phyloP scores from a whole-genome alignment of 768 basidiomycete genomes.

The Roridomyces roridus region DNA sequence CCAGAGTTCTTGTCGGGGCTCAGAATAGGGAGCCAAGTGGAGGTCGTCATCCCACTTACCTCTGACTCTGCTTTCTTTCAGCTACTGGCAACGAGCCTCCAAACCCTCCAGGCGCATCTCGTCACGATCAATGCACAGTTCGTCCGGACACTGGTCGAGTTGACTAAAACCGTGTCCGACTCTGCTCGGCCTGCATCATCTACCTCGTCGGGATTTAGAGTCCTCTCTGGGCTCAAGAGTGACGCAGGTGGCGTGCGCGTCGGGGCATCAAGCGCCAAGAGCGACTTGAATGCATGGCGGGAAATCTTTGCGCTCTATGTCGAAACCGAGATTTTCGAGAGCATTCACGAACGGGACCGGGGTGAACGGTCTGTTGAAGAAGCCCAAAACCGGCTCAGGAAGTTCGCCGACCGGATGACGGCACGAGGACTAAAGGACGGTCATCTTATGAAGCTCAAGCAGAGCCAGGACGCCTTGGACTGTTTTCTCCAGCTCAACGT shows the following conservation, averaged over 20 bases:
- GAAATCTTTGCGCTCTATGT: conserved; percentile 89
- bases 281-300: conserved; percentile 87
- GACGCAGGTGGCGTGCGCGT: conserved; percentile 42
- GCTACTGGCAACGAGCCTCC: conserved; percentile 66
- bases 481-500: conserved; percentile 79
- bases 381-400: conserved; percentile 65
- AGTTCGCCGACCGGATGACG: conserved; percentile 66
- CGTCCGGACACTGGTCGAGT: conserved; percentile 40
- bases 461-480: conserved; percentile 65
- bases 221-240: conserved; percentile 50
- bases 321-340: conserved; percentile 87
- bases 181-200: conserved; percentile 50
- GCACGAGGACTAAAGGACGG: conserved; percentile 60
- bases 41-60: conserved; percentile 80
- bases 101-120: conserved; percentile 59
- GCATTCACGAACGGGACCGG: conserved; percentile 61
- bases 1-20: not conserved
- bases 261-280: conserved; percentile 35
- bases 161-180: conserved; percentile 46
- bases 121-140: conserved; percentile 57
- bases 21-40: too few species aligned
- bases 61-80: conserved; percentile 84
- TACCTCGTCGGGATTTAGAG: conserved; percentile 44
- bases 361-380: conserved; percentile 78
- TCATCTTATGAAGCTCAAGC: conserved; percentile 59